Conservation (phyloP, 345 rosid species). For the Gossypium arboreum region DNA sequence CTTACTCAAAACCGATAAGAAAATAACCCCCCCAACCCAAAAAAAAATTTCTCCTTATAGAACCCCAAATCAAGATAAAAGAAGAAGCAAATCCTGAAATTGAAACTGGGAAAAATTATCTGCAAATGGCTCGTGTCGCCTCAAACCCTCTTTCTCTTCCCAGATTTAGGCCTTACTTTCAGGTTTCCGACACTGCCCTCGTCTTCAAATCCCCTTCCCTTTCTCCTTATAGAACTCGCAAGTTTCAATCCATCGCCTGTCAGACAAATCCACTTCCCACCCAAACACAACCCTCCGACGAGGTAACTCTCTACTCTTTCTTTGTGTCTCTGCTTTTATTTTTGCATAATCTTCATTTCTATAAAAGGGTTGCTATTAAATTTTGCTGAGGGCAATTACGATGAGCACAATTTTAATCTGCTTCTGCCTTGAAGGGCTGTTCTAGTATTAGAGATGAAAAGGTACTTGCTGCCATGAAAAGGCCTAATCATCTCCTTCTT, state of each 20-base stretch:
- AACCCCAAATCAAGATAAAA: neutral
- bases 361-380: neutral
- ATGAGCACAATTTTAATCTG: neutral
- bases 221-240: slow-evolving; percentile 13
- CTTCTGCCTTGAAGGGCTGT: neutral
- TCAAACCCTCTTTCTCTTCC: slow-evolving; percentile 38
- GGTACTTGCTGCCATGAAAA: too few species aligned
- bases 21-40: neutral
- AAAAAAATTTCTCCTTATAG: too few species aligned
- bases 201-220: slow-evolving; percentile 15
- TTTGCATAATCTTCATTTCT: neutral
- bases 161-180: slow-evolving; percentile 32
- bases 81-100: neutral
- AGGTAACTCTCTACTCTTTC: neutral
- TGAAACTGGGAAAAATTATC: neutral
- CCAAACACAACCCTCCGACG: slow-evolving; percentile 8
- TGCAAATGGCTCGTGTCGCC: slow-evolving; percentile 4
- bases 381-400: neutral
- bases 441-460: neutral
- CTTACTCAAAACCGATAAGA: slow-evolving; percentile 7
- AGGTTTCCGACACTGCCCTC: slow-evolving; percentile 3
- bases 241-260: slow-evolving; percentile 35
- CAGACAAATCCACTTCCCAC: slow-evolving; percentile 36
- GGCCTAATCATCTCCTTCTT: slow-evolving; percentile 9
- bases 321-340: neutral